Evolutionary conservation across 192 early-diverging fungal genomes (phyloP).

Genomic region (Coemansia sp.): DNA sequence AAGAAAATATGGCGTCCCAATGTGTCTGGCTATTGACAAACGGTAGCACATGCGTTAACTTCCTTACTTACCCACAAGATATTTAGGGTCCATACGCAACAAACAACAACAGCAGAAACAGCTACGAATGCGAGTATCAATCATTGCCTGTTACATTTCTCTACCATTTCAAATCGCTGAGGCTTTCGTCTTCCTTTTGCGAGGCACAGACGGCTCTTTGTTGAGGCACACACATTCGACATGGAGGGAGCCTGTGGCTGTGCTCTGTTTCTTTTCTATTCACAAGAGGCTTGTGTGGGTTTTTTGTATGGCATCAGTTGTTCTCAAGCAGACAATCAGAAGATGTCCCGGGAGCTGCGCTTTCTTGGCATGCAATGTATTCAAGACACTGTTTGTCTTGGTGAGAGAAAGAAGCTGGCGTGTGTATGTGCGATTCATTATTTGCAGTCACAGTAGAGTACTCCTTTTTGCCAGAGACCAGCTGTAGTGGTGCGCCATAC

Average conservation of each 20-base stretch:
- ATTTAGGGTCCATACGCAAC: not conserved
- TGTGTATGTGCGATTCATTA: not conserved
- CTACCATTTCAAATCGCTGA: not conserved
- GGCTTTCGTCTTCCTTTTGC: not conserved
- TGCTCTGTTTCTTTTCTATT: not conserved
- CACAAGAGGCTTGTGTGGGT: not conserved
- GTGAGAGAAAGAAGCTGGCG: conserved; percentile 1
- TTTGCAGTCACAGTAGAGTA: not conserved
- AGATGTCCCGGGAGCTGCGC: not conserved
- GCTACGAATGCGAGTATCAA: not conserved
- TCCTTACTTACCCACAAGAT: not conserved
- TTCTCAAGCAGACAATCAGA: conserved; percentile 16
- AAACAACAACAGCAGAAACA: not conserved
- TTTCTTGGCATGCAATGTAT: not conserved
- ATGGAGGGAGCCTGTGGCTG: not conserved
- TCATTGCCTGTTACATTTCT: not conserved
- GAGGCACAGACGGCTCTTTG: not conserved
- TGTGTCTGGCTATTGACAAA: not conserved
- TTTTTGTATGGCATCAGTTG: not conserved
- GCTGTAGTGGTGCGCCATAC: not conserved
- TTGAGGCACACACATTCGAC: not conserved
- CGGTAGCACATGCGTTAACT: not conserved
- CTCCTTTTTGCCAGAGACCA: not conserved
- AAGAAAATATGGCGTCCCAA: not conserved
- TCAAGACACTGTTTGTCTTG: not conserved